Base-by-base conservation (phyloP, 2,329 filamentous ascomycete genomes). In the Tetracladium maxilliforme region DNA sequence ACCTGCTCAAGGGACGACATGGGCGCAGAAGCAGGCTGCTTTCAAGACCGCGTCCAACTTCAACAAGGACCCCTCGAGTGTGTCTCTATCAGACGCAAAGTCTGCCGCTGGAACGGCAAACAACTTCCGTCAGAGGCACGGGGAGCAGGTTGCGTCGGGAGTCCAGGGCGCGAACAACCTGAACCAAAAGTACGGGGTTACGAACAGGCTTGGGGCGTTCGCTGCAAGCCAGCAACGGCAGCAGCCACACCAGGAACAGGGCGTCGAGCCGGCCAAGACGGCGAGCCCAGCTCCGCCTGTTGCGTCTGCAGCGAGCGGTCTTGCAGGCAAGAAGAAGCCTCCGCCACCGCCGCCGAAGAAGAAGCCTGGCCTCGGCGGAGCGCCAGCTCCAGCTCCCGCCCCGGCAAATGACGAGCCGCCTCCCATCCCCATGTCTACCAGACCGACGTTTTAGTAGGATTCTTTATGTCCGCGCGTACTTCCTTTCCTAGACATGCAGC, bases 111-210 rank as follows among this genome's bases (percentile, higher is more conserved):
- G 52, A 13, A 69, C 61, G 14, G 59, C 59, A 22, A 68, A 59
- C 19, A 66, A 67, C 37, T 70, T 74, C 38, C 59, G 64, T 22
- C 60, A 71, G 38, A 49, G 64, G 19, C 68, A 75, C 37, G 62
- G 64, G 3, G 67, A 70, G 21, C 64, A 71, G 37, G 61, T 69
- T 10, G 56, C 60, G 10, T 47, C 56, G 10, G 66, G 66, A 3
- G 63, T 54, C 46, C 50, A 59, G 34, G 40, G 43, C 6, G 45
- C 42, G 11, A 45, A 45, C 28, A 43, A 41, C 19, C 14, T 44
- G 17, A 44, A 47, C 25, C 34, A 25, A 5, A 45, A 45, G 26
- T 47, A 48, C 26, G 41, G 43, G 1, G 33, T 47, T 30, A 26
- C 40, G 11, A 37, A 43, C 25, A 44, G 44, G 29, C 31, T 43